Evolutionary conservation across 179 eudicot genomes (phyloP).

Genomic region (Camellia oleifera): DNA sequence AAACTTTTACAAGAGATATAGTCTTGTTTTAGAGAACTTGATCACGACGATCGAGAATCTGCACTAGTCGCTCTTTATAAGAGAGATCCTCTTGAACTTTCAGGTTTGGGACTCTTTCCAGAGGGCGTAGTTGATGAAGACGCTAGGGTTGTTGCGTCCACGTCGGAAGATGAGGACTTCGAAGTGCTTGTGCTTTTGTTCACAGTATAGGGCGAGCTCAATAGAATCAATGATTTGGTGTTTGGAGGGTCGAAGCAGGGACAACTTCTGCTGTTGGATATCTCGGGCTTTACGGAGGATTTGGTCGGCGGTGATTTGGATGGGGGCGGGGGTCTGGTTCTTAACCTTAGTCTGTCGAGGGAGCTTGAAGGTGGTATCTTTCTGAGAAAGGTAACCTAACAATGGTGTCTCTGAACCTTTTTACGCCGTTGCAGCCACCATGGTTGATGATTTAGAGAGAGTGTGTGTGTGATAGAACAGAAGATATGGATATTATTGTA

Average conservation of each 20-base stretch:
- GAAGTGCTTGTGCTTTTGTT: conserved; percentile 74
- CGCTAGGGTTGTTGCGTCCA: conserved; percentile 55
- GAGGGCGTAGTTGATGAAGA: conserved; percentile 80
- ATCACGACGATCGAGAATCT: too few relatives aligned
- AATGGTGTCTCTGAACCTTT: conserved; percentile 51
- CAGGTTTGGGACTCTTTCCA: conserved; percentile 82
- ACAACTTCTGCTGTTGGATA: conserved; percentile 40
- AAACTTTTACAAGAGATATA: too few relatives aligned
- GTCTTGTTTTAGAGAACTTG: too few relatives aligned
- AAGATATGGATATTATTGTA: too few relatives aligned
- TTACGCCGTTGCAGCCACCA: conserved; percentile 23
- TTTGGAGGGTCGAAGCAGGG: conserved; percentile 80
- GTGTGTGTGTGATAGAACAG: too few relatives aligned
- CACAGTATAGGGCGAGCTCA: conserved; percentile 75
- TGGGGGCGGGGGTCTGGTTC: conserved; percentile 74
- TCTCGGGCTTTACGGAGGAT: conserved; percentile 80
- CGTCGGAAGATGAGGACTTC: conserved; percentile 67
- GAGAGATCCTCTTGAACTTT: too few relatives aligned
- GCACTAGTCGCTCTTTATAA: too few relatives aligned
- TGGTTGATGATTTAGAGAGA: not conserved
- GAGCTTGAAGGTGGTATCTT: conserved; percentile 67
- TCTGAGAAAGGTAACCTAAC: conserved; percentile 58
- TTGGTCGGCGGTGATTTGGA: conserved; percentile 88
- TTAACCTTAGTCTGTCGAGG: conserved; percentile 71
- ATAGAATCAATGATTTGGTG: conserved; percentile 72